Evolutionary conservation across 2,329 filamentous ascomycete genomes (phyloP), one percentile per base, ranked within the genome.

Genomic region (Exophiala sp.): DNA sequence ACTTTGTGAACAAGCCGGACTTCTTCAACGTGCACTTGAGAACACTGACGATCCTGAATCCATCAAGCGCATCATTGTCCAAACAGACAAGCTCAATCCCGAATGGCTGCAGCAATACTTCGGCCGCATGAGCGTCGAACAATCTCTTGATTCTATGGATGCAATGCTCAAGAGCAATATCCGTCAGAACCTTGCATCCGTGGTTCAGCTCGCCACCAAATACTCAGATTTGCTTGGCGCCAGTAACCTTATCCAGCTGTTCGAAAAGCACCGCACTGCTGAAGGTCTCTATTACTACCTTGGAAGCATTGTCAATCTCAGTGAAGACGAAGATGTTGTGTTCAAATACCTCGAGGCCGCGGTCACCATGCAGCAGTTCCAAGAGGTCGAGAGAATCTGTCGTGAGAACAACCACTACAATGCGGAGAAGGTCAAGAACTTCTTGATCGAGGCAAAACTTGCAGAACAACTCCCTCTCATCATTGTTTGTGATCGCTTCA

Each of bases 311-410:
- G 92, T 99, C 73, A 99, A 99, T 71, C 79, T 99, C 44, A 95
- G 89, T 54, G 90, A 97, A 71, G 94, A 97, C 65, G 81, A 88
- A 18, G 94, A 99, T 69, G 94, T 99, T 29, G 88, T 94, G 69
- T 99, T 96, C 85, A 99, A 99, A 80, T 99, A 99, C 73, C 96
- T 99, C 55, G 92, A 99, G 75, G 91, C 94, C 52, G 94, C 95
- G 32, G 96, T 91, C 20, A 88, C 86, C 68, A 95, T 96, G 83
- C 85, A 87, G 29, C 92, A 99, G 73, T 84, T 96, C 67, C 91
- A 89, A 62, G 94, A 99, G 69, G 94, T 99, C 16, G 92, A 99
- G 79, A 88, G 94, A 50, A 92, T 99, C 66, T 97, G 92, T 77
- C 86, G 95, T 58, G 94, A 99, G 71, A 95, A 87, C 79, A 91